Evolutionary conservation across 768 basidiomycete species (phyloP).

Genomic region (Russula brevipes): DNA sequence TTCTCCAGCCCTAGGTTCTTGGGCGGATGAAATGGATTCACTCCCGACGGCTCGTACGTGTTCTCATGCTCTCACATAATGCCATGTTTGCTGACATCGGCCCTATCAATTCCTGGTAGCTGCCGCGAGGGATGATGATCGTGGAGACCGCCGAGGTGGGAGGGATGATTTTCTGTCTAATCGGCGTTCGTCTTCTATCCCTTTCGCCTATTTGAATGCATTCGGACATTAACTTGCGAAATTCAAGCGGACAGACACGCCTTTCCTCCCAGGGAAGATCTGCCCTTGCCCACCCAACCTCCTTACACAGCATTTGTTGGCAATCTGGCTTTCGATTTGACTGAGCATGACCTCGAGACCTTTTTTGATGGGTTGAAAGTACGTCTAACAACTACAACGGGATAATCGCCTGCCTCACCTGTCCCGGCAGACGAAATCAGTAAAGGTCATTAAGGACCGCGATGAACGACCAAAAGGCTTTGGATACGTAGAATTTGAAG

Average conservation of each 20-base stretch:
- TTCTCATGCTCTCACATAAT: slow-evolving; percentile 9
- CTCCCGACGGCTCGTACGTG: slow-evolving; percentile 92
- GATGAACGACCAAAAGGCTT: slow-evolving; percentile 97
- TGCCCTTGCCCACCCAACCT: slow-evolving; percentile 91
- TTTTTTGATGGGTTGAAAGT: slow-evolving; percentile 74
- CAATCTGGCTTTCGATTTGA: slow-evolving; percentile 90
- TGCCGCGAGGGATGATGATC: slow-evolving; percentile 67
- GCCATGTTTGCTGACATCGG: not conserved
- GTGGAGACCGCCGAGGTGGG: slow-evolving; percentile 44
- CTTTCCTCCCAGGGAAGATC: slow-evolving; percentile 71
- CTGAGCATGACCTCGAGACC: slow-evolving; percentile 71
- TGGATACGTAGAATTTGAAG: slow-evolving; percentile 95
- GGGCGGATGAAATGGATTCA: slow-evolving; percentile 98
- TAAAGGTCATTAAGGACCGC: slow-evolving; percentile 89
- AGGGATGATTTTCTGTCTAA: slow-evolving; percentile 61
- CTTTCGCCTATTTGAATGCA: not conserved
- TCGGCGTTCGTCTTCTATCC: slow-evolving; percentile 46
- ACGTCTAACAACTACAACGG: slow-evolving; percentile 21
- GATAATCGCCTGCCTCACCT: not conserved
- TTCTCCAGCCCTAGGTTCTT: slow-evolving; percentile 74
- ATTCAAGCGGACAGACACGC: slow-evolving; percentile 51
- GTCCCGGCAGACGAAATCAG: slow-evolving; percentile 57
- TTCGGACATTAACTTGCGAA: not conserved
- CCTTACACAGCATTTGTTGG: slow-evolving; percentile 98
- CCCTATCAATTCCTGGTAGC: slow-evolving; percentile 40